Base-by-base conservation (phyloP, 371 early-diverging fungal species). In the Lichtheimia ornata region DNA sequence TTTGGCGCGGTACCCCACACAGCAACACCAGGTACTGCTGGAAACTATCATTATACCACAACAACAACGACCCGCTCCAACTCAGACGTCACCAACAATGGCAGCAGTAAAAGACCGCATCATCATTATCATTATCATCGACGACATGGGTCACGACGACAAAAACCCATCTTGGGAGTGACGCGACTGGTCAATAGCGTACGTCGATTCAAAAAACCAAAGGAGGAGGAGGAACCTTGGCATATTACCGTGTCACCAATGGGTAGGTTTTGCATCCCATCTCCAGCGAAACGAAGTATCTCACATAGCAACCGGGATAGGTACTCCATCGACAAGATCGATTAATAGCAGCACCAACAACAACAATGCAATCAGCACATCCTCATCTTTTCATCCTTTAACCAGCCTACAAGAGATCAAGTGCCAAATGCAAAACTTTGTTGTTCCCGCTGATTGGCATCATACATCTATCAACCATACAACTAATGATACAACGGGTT, bases 391-490 rank as follows among this genome's bases (percentile, higher is more conserved):
- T 18, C 50, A 50, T n/a, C 47, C n/a, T 6, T 47, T 47, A 11
- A n/a, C 47, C 24, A 27, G 43, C 28, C 57, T 56, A 44, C 57
- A 56, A 25, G 45, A 56, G 42, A 56, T 56, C 57, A 56, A 45
- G 15, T 56, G 28, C 28, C 57, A 56, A 42, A 56, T 56, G 57
- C 45, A 56, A 25, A 56, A 56, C 57, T 56, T 56, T 56, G 45
- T 56, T 7, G 57, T 56, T n/a, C 57, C 57, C 1, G 1, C 57
- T 28, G 45, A 56, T 45, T 56, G 57, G 57, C 42, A 45, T 27
- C 43, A 35, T 5, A 35, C 35, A 11, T 5, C 45, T 24, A 44
- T 20, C 15, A 44, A 56, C 15, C 57, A 44, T 24, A 24, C 40
- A 56, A 0, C 20, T 6, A 41, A 43, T 45, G 45, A 24, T 14